Base-by-base conservation (phyloP, 257 asterid species). In the Lithospermum erythrorhizon region DNA sequence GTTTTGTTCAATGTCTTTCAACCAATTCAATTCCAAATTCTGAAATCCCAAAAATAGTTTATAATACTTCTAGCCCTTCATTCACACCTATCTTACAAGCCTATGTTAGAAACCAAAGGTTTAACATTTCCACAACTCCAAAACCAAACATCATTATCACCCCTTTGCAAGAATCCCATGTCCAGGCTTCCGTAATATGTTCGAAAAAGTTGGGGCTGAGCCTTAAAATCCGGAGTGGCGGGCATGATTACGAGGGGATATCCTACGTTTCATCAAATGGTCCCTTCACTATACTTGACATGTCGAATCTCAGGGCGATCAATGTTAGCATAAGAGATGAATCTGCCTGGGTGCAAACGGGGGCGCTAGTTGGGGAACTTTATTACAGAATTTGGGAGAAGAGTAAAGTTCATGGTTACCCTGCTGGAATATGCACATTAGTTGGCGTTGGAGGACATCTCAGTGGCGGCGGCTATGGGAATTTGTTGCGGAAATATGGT, bases 301-400 rank as follows among this genome's bases (percentile, higher is more conserved):
- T 79, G 76, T 77, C 70, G 41, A 77, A 74, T 23, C 61, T 74
- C 6, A n/a, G 77, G 20, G 53, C 75, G 0, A 49, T 81, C 48
- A 20, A 61, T 16, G 37, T 77, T 7, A 11, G 75, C 23, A 15
- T 61, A 5, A 1, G 4, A 18, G 65, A 59, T 16, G 23, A 54
- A 5, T 70, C 78, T 5, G 80, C 76, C 0, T 72, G 77, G 81
- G 84, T 70, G 9, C 70, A 66, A 19, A 41, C 77, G 1, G 81
- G 81, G 1, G 77, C 84, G 1, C 53, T 56, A 1, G 48, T 79
- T 0, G 81, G 84, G 3, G 81, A 75, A 37, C 61, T 75, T 0
- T 70, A 67, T 53, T 76, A 76, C 30, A 35, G 22, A 22, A 76
- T 76, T 17, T 68, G 72, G 76, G 53, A 61, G 22, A 73, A 66